phyloP scores from a whole-genome alignment of 139 green algal genomes.

The Haematococcus lacustris region DNA sequence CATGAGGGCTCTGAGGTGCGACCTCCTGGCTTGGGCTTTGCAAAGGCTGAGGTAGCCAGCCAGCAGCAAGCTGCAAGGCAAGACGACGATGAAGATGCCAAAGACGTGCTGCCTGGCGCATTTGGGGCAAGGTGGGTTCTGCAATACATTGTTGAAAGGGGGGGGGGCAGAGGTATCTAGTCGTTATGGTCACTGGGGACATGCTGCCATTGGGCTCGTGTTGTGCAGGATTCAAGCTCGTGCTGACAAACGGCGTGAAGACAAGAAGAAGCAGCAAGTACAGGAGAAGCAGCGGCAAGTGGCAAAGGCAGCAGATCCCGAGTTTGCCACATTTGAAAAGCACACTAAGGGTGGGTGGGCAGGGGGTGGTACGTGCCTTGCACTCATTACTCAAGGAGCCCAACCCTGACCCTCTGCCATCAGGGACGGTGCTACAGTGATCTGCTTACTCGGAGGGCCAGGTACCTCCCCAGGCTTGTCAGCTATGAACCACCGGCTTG shows the following conservation, averaged over 20 bases:
- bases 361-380: no score
- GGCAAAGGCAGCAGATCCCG: background rate
- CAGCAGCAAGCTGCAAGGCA: no score
- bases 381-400: no score
- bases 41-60: no score
- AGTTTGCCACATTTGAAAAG: constrained; percentile 6
- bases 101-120: background rate
- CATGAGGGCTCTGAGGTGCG: no score
- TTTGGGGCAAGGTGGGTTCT: background rate
- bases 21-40: no score
- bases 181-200: background rate
- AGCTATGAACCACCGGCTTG: no score
- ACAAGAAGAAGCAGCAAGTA: background rate
- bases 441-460: no score
- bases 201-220: background rate
- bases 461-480: no score
- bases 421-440: no score
- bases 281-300: constrained; percentile 3
- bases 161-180: background rate
- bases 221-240: background rate
- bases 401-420: no score
- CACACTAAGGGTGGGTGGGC: background rate
- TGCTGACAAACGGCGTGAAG: background rate
- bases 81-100: background rate
- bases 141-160: background rate